These are phyloP conservation scores for Auricularia cornea DNA, from an alignment of 768 basidiomycete genomes.

Conservation along the genomic window DNA sequence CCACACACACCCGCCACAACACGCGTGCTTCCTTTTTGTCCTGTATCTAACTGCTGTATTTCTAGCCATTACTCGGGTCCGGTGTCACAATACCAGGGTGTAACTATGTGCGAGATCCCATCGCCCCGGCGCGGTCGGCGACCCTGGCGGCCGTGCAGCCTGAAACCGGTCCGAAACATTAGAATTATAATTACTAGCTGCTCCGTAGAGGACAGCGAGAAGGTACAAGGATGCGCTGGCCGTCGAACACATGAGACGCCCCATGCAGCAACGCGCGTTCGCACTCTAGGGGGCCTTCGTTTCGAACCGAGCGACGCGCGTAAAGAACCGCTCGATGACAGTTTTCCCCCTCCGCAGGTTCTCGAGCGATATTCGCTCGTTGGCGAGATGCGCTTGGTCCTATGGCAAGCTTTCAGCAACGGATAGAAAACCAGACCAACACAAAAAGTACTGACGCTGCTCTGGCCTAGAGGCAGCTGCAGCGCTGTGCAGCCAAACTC, in stretches of 20 bases:
- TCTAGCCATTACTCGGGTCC: too few relatives aligned
- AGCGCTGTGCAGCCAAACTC: constrained; percentile 82
- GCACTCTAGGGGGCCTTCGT: neutral
- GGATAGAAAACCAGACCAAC: constrained; percentile 5
- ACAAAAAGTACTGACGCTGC: constrained; percentile 53
- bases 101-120: too few relatives aligned
- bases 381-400: constrained; percentile 90
- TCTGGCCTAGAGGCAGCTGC: constrained; percentile 92
- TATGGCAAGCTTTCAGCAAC: constrained; percentile 17
- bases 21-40: too few relatives aligned
- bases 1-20: neutral
- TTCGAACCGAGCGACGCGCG: neutral
- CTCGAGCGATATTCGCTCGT: constrained; percentile 81
- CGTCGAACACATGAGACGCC: too few relatives aligned
- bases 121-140: too few relatives aligned
- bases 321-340: constrained; percentile 61
- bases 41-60: too few relatives aligned
- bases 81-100: too few relatives aligned
- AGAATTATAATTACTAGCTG: too few relatives aligned
- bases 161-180: too few relatives aligned
- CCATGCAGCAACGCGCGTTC: too few relatives aligned
- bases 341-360: constrained; percentile 74
- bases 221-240: neutral
- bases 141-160: too few relatives aligned
- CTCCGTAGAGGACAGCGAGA: too few relatives aligned